These are phyloP conservation scores for Podaxis mareebaensis DNA, from an alignment of 768 basidiomycete species.

Conservation along the genomic window DNA sequence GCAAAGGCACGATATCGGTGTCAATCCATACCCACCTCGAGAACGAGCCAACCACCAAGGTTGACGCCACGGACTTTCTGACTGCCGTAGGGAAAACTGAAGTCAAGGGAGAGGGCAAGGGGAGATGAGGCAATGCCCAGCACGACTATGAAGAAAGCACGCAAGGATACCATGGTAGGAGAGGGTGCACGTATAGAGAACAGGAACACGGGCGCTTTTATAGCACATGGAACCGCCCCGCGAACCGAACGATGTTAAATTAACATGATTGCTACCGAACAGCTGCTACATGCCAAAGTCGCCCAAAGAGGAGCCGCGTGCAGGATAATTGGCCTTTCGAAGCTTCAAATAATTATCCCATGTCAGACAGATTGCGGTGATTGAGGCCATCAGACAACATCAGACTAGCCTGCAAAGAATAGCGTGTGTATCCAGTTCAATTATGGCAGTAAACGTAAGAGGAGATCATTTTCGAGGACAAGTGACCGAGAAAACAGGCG, in stretches of 20 bases:
- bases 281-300: background rate
- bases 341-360: background rate
- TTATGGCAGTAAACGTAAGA: conserved; percentile 6
- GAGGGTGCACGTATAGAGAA: background rate
- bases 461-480: background rate
- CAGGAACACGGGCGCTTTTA: too few species aligned
- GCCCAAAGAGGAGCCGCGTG: background rate
- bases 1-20: conserved; percentile 15
- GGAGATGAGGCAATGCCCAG: background rate
- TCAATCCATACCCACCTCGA: conserved; percentile 34
- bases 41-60: conserved; percentile 62
- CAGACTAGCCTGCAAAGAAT: background rate
- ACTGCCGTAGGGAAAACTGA: conserved; percentile 68
- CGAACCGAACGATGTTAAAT: background rate
- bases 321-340: background rate
- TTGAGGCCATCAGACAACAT: conserved; percentile 2
- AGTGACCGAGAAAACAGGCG: background rate
- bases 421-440: conserved; percentile 2
- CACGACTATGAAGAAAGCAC: background rate
- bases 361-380: background rate
- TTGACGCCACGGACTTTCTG: conserved; percentile 82
- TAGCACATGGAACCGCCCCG: background rate
- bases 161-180: background rate
- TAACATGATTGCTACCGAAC: background rate
- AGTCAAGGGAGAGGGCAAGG: background rate